Evolutionary conservation across 202 grass and related monocot genomes (phyloP).

Genomic region (Setaria viridis): DNA sequence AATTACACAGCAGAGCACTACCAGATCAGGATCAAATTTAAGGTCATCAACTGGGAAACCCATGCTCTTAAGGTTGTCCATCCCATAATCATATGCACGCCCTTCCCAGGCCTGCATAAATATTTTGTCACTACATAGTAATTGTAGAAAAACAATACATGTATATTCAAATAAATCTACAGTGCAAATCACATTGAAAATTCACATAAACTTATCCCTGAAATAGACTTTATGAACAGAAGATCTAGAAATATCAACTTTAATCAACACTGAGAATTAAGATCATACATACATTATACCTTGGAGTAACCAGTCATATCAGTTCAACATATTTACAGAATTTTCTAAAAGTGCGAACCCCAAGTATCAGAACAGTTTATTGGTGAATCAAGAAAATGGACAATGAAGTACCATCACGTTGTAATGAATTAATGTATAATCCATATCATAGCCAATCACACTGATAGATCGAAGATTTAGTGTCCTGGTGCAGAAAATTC

Average conservation of each 20-base stretch:
- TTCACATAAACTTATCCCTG: not conserved
- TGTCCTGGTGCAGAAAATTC: slow-evolving; percentile 94
- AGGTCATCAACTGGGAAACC: slow-evolving; percentile 93
- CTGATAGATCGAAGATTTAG: slow-evolving; percentile 95
- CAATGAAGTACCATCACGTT: slow-evolving; percentile 82
- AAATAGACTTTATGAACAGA: slow-evolving; percentile 22
- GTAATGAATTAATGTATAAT: slow-evolving; percentile 96
- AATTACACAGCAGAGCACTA: slow-evolving; percentile 47
- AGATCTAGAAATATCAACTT: not conserved
- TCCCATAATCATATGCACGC: slow-evolving; percentile 98
- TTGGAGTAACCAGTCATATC: slow-evolving; percentile 21
- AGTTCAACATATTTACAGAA: slow-evolving; percentile 30
- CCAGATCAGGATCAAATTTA: slow-evolving; percentile 93
- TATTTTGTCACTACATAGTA: slow-evolving; percentile 31
- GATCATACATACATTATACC: slow-evolving; percentile 11
- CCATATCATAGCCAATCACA: slow-evolving; percentile 96
- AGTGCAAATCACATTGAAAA: slow-evolving; percentile 14
- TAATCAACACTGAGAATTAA: not conserved
- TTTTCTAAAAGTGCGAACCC: slow-evolving; percentile 12
- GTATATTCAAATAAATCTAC: not conserved
- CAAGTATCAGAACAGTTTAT: slow-evolving; percentile 28
- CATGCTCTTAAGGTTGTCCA: slow-evolving; percentile 90
- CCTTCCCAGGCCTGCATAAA: slow-evolving; percentile 91
- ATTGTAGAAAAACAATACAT: not conserved
- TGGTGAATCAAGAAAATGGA: slow-evolving; percentile 24